Evolutionary conservation across 2,329 filamentous ascomycete species (phyloP).

Genomic region (Sporothrix variecibatus): DNA sequence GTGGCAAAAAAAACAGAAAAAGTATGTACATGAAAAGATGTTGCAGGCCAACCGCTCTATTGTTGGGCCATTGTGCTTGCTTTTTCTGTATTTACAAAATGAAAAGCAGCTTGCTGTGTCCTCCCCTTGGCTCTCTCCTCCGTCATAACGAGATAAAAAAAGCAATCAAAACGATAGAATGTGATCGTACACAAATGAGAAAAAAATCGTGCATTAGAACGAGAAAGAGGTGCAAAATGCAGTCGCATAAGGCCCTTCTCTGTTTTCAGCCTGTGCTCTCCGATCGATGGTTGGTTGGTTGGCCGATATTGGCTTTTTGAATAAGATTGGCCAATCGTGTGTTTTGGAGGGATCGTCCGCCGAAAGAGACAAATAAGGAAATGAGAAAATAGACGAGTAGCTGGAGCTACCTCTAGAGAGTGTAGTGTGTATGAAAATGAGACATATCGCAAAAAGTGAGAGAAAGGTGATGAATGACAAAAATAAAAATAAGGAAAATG

Average conservation of each 20-base stretch:
- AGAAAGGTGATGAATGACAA: neutral
- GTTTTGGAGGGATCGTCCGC: neutral
- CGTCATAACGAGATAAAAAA: constrained; percentile 4
- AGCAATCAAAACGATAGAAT: neutral
- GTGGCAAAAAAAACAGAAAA: neutral
- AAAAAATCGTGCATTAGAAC: neutral
- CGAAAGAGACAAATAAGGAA: constrained; percentile 9
- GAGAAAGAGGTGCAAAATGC: neutral
- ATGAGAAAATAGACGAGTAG: neutral
- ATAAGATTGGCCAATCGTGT: neutral
- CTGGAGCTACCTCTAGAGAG: neutral
- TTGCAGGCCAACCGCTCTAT: neutral
- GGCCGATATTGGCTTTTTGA: neutral
- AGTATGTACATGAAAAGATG: constrained; percentile 7
- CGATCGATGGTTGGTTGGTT: neutral
- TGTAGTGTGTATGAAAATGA: neutral
- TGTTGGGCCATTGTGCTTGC: neutral
- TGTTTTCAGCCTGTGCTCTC: neutral
- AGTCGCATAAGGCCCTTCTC: neutral
- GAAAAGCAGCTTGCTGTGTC: neutral
- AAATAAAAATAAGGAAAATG: neutral
- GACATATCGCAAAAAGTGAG: neutral
- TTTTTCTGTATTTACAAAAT: neutral
- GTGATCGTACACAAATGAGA: constrained; percentile 1
- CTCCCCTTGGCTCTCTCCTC: neutral